Conservation (phyloP, 2,329 filamentous ascomycete genomes). For the Teratosphaeria destructans region DNA sequence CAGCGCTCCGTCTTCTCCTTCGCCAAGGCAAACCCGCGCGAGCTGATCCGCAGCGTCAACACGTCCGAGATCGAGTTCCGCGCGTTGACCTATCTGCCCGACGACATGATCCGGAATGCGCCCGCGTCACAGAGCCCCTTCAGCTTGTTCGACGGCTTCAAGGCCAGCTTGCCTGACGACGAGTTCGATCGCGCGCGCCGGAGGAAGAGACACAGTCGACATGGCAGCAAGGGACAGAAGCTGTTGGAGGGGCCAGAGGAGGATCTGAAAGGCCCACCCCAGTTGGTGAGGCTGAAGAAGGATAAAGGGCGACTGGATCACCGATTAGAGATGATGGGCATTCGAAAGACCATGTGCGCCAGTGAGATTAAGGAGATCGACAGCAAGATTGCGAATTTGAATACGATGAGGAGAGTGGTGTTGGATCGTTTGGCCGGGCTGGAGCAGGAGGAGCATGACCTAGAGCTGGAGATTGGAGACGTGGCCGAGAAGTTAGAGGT, state of each 20-base stretch:
- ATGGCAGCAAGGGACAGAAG: slow-evolving; percentile 65
- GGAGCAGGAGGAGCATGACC: slow-evolving; percentile 79
- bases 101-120: slow-evolving; percentile 81
- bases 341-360: slow-evolving; percentile 95
- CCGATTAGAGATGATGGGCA: slow-evolving; percentile 77
- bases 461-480: slow-evolving; percentile 71
- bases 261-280: slow-evolving; percentile 51
- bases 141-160: slow-evolving; percentile 92
- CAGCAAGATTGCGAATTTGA: slow-evolving; percentile 87
- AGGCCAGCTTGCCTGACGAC: slow-evolving; percentile 70
- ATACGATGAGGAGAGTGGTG: slow-evolving; percentile 85
- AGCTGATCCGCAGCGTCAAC: slow-evolving; percentile 83
- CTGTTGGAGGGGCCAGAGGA: slow-evolving; percentile 49
- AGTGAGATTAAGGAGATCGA: slow-evolving; percentile 95
- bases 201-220: slow-evolving; percentile 57
- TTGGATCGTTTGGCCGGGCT: slow-evolving; percentile 74
- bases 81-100: slow-evolving; percentile 75
- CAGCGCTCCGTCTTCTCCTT: slow-evolving; percentile 89
- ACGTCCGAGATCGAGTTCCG: slow-evolving; percentile 94
- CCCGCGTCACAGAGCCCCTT: slow-evolving; percentile 78
- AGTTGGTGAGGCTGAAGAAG: slow-evolving; percentile 63
- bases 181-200: slow-evolving; percentile 25
- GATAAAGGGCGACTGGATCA: slow-evolving; percentile 73
- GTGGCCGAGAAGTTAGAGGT: slow-evolving; percentile 54
- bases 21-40: slow-evolving; percentile 81